A percentile compares a stretch with the other conserved stretches of the same genome.
phyloP scores from a whole-genome alignment of 768 basidiomycete species.

The Trametes meyenii region DNA sequence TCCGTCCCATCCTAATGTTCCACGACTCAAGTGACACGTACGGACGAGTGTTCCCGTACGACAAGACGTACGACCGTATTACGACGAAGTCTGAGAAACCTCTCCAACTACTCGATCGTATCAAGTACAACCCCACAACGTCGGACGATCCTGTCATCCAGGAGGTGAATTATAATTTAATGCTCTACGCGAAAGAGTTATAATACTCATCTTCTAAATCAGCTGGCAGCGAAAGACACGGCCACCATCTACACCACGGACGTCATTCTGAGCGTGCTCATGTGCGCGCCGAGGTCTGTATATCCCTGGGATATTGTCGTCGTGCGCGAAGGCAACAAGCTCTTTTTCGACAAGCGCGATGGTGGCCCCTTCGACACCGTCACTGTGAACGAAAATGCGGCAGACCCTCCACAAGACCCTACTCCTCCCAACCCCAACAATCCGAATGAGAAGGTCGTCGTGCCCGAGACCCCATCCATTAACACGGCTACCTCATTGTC shows the following conservation, averaged over 20 bases:
- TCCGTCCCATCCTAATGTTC: neutral
- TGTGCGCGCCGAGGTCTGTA: slow-evolving; percentile 94
- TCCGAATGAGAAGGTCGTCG: slow-evolving; percentile 61
- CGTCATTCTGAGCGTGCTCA: slow-evolving; percentile 90
- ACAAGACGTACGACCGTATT: slow-evolving; percentile 93
- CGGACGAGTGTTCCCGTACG: slow-evolving; percentile 90
- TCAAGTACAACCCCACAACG: slow-evolving; percentile 97
- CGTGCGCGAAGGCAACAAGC: slow-evolving; percentile 86
- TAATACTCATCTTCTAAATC: slow-evolving; percentile 1
- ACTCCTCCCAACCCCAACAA: slow-evolving; percentile 78
- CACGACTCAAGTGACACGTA: slow-evolving; percentile 67
- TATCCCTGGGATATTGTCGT: slow-evolving; percentile 99
- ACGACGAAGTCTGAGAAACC: slow-evolving; percentile 92
- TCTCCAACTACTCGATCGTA: slow-evolving; percentile 89
- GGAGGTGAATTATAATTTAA: slow-evolving; percentile 54
- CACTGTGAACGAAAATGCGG: slow-evolving; percentile 98
- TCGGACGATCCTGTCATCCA: slow-evolving; percentile 98
- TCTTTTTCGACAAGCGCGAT: slow-evolving; percentile 97
- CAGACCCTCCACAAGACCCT: slow-evolving; percentile 89
- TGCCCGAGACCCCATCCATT: slow-evolving; percentile 77
- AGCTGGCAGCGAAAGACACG: slow-evolving; percentile 80
- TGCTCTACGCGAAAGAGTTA: neutral
- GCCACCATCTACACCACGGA: slow-evolving; percentile 95
- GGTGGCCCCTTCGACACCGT: slow-evolving; percentile 97
- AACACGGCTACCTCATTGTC: slow-evolving; percentile 94